A percentile compares a stretch with the other conserved stretches of the same genome.
These are phyloP conservation scores for Neopestalotiopsis rosae DNA, from an alignment of 2,329 filamentous ascomycete genomes.

Conservation along the genomic window DNA sequence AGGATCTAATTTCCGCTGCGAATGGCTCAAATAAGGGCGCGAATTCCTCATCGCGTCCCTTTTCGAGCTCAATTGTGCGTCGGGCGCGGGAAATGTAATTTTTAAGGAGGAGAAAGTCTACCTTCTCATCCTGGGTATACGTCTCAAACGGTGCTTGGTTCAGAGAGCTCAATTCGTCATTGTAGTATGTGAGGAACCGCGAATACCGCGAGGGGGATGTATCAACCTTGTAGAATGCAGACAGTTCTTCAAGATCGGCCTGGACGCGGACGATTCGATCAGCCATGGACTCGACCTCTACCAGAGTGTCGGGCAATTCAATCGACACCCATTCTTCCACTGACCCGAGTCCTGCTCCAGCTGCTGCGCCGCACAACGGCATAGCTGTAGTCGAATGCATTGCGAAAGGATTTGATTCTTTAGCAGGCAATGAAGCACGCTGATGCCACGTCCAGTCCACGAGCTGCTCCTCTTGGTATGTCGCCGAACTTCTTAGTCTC, in stretches of 20 bases:
- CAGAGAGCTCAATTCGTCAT: slow-evolving; percentile 45
- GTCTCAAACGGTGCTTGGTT: slow-evolving; percentile 39
- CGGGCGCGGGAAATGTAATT: slow-evolving; percentile 47
- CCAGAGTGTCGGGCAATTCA: background rate
- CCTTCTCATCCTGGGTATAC: slow-evolving; percentile 48
- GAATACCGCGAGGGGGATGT: slow-evolving; percentile 46
- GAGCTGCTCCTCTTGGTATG: too few relatives aligned
- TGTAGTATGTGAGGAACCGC: slow-evolving; percentile 47
- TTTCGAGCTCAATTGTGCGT: slow-evolving; percentile 46
- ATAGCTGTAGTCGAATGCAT: background rate
- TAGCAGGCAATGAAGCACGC: too few relatives aligned
- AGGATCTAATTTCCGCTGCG: slow-evolving; percentile 42
- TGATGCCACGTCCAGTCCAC: too few relatives aligned
- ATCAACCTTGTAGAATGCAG: slow-evolving; percentile 53
- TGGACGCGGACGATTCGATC: slow-evolving; percentile 49
- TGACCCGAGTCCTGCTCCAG: background rate
- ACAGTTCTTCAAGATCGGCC: slow-evolving; percentile 52
- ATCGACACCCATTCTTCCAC: slow-evolving; percentile 7
- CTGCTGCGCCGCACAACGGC: background rate
- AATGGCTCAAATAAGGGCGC: slow-evolving; percentile 50
- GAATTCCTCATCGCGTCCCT: slow-evolving; percentile 40
- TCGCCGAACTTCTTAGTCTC: too few relatives aligned
- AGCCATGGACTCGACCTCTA: slow-evolving; percentile 38
- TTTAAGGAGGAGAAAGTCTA: slow-evolving; percentile 56
- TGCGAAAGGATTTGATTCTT: background rate